Base-by-base conservation (phyloP, 2,329 filamentous ascomycete genomes). In the Alternaria sp. region DNA sequence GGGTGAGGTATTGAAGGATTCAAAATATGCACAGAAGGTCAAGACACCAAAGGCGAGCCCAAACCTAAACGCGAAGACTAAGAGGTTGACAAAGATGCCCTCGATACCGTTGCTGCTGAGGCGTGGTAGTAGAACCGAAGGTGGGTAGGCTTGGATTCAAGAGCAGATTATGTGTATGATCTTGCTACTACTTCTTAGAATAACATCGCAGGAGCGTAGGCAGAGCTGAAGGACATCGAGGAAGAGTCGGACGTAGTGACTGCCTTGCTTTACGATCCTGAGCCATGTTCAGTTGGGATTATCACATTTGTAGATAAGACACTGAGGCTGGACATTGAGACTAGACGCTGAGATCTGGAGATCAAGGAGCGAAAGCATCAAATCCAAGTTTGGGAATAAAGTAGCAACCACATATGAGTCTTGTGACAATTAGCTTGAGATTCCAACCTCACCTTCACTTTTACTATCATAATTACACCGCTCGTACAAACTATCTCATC, bases 1-100 rank as follows among this genome's bases (percentile, higher is more conserved):
- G 54, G 71, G 70, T 14, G 73, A 74, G 62, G 65, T 61, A 7
- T 66, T 67, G 53, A 56, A 48, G 1, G 63, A 61, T 4, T 54
- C 59, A 1, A 46, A 51, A 5, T 56, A 69, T 46, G 69, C 61
- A 16, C 56, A 55, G 54, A 63, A 59, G 42, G 4, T 5, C 14
- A 22, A 57, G 46, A 59, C 49, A 20, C 34, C 12, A 2, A 36
- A 18, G 28, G 26, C 22, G 32, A 42, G 36, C 12, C 46, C 14
- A 20, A 46, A 20, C 32, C 39, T 14, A 22, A 46, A 36, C n/a
- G 14, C 30, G 12, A 54, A 46, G 51, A 20, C 16, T 18, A 36
- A 22, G 7, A 18, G 24, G 38, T 32, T 48, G 34, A 41, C 30
- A 1, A 52, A 57, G 14, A 47, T 61, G 30, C 57, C 46, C 26